Evolutionary conservation across 1,139 yeast species (phyloP), one percentile per base, ranked within the genome.

Genomic region (Groenewaldozyma sp.): DNA sequence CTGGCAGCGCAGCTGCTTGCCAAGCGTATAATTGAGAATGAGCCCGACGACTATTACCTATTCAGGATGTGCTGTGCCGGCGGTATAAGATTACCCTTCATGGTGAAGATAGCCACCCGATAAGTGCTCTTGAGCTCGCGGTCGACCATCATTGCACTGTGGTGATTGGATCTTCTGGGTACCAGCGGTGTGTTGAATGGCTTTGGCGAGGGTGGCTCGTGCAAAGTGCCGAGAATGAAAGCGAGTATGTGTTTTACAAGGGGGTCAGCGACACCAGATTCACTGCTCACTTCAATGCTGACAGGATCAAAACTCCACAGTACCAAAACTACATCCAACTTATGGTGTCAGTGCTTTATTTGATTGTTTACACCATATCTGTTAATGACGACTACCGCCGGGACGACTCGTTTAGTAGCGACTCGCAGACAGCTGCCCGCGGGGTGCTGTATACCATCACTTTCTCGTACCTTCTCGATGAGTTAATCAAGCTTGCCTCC

Each of bases 121-220:
- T 69, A 14, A 80, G 76, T 58, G 94, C 87, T 0, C 64, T 86
- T 50, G 95, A 86, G 55, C 58, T 84, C 54, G 94, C 95, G 0
- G 88, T 83, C 21, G 95, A 86, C 56, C 75, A 78, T 73, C 95
- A 86, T 53, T 76, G 84, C 9, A 80, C 91, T 11, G 69, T 72
- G 16, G 78, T 84, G 16, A 82, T 86, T 52, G 78, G 86, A 0
- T 75, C 93, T 0, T 64, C 81, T 3, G 95, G 95, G 0, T 86
- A 76, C 58, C 95, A 86, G 59, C 65, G 94, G 43, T 83, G 95
- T 63, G 73, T 83, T 54, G 78, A 79, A 50, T 86, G 95, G 94
- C 62, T 86, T 40, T 86, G 95, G 95, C 67, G 88, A 45, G 95
- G 95, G 17, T 84, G 95, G 94, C 82, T 86, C 45, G 70, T 82